Conservation (phyloP, 2,329 filamentous ascomycete species). For the Cladorrhinum sp. region DNA sequence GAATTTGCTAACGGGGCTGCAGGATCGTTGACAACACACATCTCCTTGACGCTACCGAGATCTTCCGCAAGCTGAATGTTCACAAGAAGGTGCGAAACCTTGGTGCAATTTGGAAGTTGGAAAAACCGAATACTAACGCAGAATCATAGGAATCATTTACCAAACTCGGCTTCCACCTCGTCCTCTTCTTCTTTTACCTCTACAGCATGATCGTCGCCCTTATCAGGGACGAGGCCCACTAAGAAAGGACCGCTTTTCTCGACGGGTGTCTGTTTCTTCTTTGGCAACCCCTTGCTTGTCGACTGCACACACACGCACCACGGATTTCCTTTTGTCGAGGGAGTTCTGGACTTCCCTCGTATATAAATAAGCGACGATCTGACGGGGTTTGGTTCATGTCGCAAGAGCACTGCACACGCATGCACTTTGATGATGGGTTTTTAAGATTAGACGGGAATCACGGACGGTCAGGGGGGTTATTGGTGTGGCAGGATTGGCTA, state of each 20-base stretch:
- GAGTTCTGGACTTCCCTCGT: background rate
- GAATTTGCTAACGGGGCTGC: conserved; percentile 29
- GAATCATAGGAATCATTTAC: conserved; percentile 83
- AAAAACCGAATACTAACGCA: conserved; percentile 13
- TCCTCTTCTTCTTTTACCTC: conserved; percentile 99
- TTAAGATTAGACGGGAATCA: background rate
- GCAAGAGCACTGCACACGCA: background rate
- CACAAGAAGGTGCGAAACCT: conserved; percentile 80
- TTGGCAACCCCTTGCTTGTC: background rate
- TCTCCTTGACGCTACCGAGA: conserved; percentile 94
- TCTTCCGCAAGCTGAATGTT: conserved; percentile 97
- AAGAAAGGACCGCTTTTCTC: conserved; percentile 35
- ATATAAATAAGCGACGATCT: background rate
- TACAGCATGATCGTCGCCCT: conserved; percentile 98
- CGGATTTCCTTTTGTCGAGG: background rate
- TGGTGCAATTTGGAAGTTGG: background rate
- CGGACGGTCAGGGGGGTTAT: background rate
- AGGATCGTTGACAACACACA: conserved; percentile 98
- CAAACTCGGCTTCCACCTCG: conserved; percentile 95
- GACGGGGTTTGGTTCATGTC: background rate
- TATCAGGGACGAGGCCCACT: conserved; percentile 90
- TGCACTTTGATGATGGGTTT: background rate
- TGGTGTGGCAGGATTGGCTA: background rate
- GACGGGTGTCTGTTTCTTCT: too few relatives aligned
- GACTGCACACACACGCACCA: background rate